Conservation (phyloP, 2,329 filamentous ascomycete genomes). For the Tolypocladium pustulatum region DNA sequence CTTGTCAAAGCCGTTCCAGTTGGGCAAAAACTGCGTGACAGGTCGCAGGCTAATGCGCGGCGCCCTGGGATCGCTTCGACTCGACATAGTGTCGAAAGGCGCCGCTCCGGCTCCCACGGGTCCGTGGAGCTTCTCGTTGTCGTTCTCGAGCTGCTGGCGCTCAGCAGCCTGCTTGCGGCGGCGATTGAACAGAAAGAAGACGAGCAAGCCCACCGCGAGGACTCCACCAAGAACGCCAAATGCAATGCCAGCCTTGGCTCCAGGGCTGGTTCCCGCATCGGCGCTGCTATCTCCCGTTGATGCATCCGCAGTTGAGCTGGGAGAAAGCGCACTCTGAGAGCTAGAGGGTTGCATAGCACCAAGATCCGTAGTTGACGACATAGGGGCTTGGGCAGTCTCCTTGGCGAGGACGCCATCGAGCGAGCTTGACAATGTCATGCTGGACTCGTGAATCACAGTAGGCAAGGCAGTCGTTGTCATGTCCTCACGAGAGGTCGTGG, state of each 20-base stretch:
- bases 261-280: slow-evolving; percentile 18
- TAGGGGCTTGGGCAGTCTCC: slow-evolving; percentile 13
- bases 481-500: slow-evolving; percentile 4
- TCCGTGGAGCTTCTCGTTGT: slow-evolving; percentile 54
- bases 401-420: slow-evolving; percentile 19
- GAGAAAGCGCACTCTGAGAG: slow-evolving; percentile 9
- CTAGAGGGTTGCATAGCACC: slow-evolving; percentile 8
- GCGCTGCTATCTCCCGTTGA: neutral
- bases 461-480: slow-evolving; percentile 1
- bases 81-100: slow-evolving; percentile 5
- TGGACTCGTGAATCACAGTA: slow-evolving; percentile 2
- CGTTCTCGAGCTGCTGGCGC: slow-evolving; percentile 29
- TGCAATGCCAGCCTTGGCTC: slow-evolving; percentile 68
- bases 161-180: slow-evolving; percentile 56
- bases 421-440: slow-evolving; percentile 10
- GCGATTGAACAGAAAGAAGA: slow-evolving; percentile 60
- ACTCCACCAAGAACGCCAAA: slow-evolving; percentile 69
- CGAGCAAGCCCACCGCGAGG: slow-evolving; percentile 52
- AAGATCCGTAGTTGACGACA: slow-evolving; percentile 3
- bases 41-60: slow-evolving; percentile 80
- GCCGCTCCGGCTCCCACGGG: slow-evolving; percentile 24
- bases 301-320: slow-evolving; percentile 9
- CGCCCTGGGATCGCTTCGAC: slow-evolving; percentile 36
- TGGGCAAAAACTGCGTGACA: slow-evolving; percentile 72
- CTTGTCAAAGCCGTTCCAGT: slow-evolving; percentile 35